These are phyloP conservation scores for Gossypium herbaceum DNA, from an alignment of 345 rosid species.

Conservation along the genomic window DNA sequence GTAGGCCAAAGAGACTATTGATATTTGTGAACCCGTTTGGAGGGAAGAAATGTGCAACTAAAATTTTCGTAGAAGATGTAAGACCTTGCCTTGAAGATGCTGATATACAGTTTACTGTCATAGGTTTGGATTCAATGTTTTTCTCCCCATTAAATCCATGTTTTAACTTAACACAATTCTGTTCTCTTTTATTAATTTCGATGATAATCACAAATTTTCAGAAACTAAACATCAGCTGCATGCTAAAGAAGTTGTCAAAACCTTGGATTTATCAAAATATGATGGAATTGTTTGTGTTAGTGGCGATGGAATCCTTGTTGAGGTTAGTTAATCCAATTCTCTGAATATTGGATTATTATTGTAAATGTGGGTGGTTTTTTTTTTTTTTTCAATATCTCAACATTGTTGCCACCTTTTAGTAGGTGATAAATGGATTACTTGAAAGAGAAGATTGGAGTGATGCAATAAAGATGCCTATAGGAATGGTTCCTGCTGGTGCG, in stretches of 20 bases:
- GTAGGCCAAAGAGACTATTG: slow-evolving; percentile 71
- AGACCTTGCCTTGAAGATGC: slow-evolving; percentile 85
- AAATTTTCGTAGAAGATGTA: slow-evolving; percentile 59
- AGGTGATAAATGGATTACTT: slow-evolving; percentile 97
- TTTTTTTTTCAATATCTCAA: slow-evolving; percentile 14
- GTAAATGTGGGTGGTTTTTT: neutral
- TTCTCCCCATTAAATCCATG: neutral
- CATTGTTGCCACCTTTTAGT: slow-evolving; percentile 39
- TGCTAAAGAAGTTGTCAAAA: slow-evolving; percentile 65
- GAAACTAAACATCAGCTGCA: slow-evolving; percentile 74
- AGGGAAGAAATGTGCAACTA: slow-evolving; percentile 67
- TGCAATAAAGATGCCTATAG: slow-evolving; percentile 75
- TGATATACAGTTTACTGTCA: slow-evolving; percentile 48
- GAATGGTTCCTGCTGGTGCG: slow-evolving; percentile 93
- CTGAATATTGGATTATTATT: neutral
- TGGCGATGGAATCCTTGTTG: slow-evolving; percentile 93
- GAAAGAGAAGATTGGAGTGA: slow-evolving; percentile 79
- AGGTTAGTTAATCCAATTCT: slow-evolving; percentile 48
- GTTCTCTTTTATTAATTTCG: neutral
- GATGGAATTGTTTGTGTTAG: slow-evolving; percentile 96
- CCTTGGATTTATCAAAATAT: slow-evolving; percentile 52
- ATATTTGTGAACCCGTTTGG: slow-evolving; percentile 89
- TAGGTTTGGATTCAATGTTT: slow-evolving; percentile 41
- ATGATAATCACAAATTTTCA: slow-evolving; percentile 19
- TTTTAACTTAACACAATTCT: neutral